Evolutionary conservation across 768 basidiomycete species (phyloP).

Genomic region (Mrakia frigida): DNA sequence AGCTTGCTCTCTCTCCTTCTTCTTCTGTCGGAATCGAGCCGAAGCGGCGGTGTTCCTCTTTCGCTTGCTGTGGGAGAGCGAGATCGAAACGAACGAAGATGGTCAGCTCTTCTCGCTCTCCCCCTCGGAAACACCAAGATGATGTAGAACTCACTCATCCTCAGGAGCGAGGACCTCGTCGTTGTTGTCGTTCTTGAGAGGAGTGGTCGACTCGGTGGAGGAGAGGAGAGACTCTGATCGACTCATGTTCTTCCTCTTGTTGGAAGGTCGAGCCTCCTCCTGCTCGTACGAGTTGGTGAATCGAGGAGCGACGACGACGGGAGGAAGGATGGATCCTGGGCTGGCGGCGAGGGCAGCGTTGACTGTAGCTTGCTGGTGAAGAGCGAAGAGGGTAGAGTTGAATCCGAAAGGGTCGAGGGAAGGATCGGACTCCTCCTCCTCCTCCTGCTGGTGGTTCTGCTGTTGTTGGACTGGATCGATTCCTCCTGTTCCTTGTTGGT

Average conservation of each 20-base stretch:
- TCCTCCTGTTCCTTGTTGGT: neutral
- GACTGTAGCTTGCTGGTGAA: slow-evolving; percentile 35
- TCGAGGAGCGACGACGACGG: no score
- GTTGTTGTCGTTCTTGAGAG: slow-evolving; percentile 26
- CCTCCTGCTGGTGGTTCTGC: neutral
- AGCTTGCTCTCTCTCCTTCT: slow-evolving; percentile 90
- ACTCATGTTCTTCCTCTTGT: slow-evolving; percentile 7
- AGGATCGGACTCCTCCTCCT: neutral
- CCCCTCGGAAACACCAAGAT: neutral
- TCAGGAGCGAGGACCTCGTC: slow-evolving; percentile 25
- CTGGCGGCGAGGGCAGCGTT: slow-evolving; percentile 44
- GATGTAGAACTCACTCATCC: slow-evolving; percentile 27
- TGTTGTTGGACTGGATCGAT: slow-evolving; percentile 3
- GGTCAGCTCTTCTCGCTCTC: slow-evolving; percentile 27
- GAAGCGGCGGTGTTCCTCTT: slow-evolving; percentile 87
- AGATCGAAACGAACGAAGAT: slow-evolving; percentile 12
- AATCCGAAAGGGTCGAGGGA: slow-evolving; percentile 31
- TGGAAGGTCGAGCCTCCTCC: neutral
- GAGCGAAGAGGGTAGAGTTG: slow-evolving; percentile 20
- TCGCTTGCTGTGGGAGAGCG: slow-evolving; percentile 66
- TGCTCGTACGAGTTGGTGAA: slow-evolving; percentile 21
- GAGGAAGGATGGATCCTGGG: slow-evolving; percentile 36
- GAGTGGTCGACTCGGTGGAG: slow-evolving; percentile 27
- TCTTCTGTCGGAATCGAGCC: slow-evolving; percentile 88
- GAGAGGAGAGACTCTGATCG: slow-evolving; percentile 38